These are phyloP conservation scores for Lolium perenne DNA, from an alignment of 176 grass and related monocot genomes.

Conservation along the genomic window DNA sequence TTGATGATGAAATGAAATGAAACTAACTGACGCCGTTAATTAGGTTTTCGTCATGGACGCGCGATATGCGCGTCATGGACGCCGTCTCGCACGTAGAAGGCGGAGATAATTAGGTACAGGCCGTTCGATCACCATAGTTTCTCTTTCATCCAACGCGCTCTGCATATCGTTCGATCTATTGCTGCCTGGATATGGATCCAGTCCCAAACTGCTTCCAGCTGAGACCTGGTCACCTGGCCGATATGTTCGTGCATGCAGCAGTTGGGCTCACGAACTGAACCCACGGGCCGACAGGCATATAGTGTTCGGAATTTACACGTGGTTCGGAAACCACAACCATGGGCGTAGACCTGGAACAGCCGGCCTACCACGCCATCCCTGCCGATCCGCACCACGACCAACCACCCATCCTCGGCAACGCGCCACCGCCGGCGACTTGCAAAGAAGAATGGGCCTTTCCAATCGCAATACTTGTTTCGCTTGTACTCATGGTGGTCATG, in stretches of 20 bases:
- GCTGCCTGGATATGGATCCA: background rate
- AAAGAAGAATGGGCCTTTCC: background rate
- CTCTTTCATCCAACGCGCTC: too few relatives aligned
- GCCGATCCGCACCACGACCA: constrained; percentile 4
- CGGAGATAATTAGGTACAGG: background rate
- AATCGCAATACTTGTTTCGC: background rate
- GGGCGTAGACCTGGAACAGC: background rate
- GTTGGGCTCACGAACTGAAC: background rate
- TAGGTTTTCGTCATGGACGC: background rate
- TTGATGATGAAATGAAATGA: background rate
- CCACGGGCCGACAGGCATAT: background rate
- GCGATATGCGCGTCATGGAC: background rate
- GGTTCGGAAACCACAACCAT: background rate
- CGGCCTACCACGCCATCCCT: constrained; percentile 1
- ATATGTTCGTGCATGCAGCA: background rate
- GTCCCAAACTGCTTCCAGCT: background rate
- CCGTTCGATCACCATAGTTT: background rate
- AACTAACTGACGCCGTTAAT: background rate
- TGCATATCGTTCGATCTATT: background rate
- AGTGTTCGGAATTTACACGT: background rate
- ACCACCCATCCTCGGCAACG: background rate
- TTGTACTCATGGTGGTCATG: background rate
- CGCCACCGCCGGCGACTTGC: background rate
- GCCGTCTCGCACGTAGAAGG: background rate
- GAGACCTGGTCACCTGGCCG: background rate